phyloP scores from a whole-genome alignment of 2,329 filamentous ascomycete species.

The Cladorrhinum sp. region DNA sequence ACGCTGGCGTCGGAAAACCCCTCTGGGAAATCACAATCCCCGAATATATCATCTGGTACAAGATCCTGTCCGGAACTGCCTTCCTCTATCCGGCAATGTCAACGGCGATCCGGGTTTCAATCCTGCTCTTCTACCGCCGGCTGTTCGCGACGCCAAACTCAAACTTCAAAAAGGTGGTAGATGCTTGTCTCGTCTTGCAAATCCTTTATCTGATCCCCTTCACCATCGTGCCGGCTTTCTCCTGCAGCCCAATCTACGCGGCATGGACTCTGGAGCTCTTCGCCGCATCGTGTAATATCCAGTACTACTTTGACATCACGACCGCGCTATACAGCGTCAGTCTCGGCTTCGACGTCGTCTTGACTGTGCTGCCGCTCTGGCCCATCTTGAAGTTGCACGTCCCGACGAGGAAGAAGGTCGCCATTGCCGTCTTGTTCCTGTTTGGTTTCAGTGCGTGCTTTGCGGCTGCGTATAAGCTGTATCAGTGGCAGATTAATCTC shows the following conservation, averaged over 20 bases:
- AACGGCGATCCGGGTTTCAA: not conserved
- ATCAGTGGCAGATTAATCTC: too few species aligned
- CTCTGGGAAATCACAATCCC: slow-evolving; percentile 1
- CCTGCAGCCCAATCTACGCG: not conserved
- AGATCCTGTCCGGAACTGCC: not conserved
- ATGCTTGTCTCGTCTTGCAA: not conserved
- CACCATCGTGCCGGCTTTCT: not conserved
- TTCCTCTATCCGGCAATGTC: not conserved
- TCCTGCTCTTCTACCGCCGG: not conserved
- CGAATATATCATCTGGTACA: not conserved
- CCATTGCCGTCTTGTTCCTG: not conserved
- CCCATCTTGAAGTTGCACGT: not conserved
- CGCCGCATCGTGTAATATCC: not conserved
- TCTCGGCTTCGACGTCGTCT: not conserved
- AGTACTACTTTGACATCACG: not conserved
- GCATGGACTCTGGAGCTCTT: not conserved
- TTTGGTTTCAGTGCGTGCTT: not conserved
- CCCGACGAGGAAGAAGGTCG: not conserved
- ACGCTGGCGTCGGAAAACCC: slow-evolving; percentile 2
- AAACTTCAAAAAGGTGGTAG: not conserved
- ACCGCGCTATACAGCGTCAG: not conserved
- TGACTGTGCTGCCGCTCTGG: not conserved
- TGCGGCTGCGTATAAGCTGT: too few species aligned
- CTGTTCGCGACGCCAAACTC: not conserved
- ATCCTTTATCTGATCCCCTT: not conserved